Base-by-base conservation (phyloP, 106 monocot genomes). In the Iris macrosiphon region DNA sequence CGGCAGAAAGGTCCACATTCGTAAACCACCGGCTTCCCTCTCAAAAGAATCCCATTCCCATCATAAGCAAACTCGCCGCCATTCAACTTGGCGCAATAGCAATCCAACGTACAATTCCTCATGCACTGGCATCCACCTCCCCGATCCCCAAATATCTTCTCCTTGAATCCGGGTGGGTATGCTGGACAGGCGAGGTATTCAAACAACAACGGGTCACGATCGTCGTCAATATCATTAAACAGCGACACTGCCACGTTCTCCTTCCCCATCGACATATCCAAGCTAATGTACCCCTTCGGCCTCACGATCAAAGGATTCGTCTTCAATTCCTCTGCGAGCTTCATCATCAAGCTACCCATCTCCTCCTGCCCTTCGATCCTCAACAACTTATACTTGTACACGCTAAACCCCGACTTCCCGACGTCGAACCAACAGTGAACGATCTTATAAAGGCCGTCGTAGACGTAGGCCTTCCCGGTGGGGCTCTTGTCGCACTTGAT, bases 51-150 rank as follows among this genome's bases (percentile, higher is more conserved):
- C 34, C 86, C 87, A 53, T 61, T 62, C 1, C 31, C 54, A 61
- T 85, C 82, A 67, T 89, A 96, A 42, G 95, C 50, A 49, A 96
- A 79, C 43, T 82, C 83, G 4, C 95, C 95, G 1, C 95, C 85
- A 63, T 96, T 96, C 31, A 48, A 57, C 49, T 52, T 60, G 0
- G 69, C 72, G 51, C 95, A 96, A n/a, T 54, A 57, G 34, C 89
- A 96, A 52, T 75, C 67, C 2, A 59, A 52, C 1, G 78, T 63
- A 21, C 95, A 96, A 40, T 62, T 69, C 4, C 31, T 23, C 0
- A 31, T 30, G 46, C 89, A 96, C 14, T 62, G 52, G 32, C 95
- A 96, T n/a, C 95, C 89, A 43, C 55, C 58, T 7, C 58, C 72
- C 57, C 46, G 69, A 26, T 49, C 60, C 0, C 53, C 63, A 57